Conservation (phyloP, 2,329 filamentous ascomycete genomes). For the Daldinia sp. region DNA sequence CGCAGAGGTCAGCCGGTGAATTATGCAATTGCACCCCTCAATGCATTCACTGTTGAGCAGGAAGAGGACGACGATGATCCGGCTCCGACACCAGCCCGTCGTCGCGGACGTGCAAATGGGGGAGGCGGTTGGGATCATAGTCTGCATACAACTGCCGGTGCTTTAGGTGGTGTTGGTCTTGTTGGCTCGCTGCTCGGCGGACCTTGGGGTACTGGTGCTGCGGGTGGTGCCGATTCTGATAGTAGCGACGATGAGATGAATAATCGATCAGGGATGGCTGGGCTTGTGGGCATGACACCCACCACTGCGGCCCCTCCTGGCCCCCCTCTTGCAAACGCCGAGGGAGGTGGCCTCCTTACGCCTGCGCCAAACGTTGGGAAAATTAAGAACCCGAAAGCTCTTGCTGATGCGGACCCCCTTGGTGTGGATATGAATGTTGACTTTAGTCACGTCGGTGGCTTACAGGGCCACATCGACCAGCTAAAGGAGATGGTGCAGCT, state of each 20-base stretch:
- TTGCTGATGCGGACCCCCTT: conserved; percentile 93
- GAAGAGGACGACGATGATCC: conserved; percentile 76
- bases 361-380: conserved; percentile 88
- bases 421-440: conserved; percentile 93
- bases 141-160: conserved; percentile 89
- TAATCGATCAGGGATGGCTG: conserved; percentile 69
- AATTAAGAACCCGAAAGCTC: conserved; percentile 89
- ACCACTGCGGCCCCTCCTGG: conserved; percentile 63
- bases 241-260: conserved; percentile 94
- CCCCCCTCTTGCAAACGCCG: conserved; percentile 55
- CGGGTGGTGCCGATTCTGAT: conserved; percentile 87
- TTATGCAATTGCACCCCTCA: conserved; percentile 86
- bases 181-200: conserved; percentile 78
- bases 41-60: conserved; percentile 77
- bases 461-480: conserved; percentile 94
- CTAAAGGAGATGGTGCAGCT: conserved; percentile 99
- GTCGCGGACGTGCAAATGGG: conserved; percentile 72
- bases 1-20: conserved; percentile 77
- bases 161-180: conserved; percentile 88
- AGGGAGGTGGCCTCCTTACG: conserved; percentile 58
- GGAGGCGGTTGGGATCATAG: conserved; percentile 78
- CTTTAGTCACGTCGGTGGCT: conserved; percentile 92
- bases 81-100: conserved; percentile 75
- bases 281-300: conserved; percentile 72
- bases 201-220: conserved; percentile 75